Evolutionary conservation across 257 asterid genomes (phyloP).

Genomic region (Nicotiana noctiflora): DNA sequence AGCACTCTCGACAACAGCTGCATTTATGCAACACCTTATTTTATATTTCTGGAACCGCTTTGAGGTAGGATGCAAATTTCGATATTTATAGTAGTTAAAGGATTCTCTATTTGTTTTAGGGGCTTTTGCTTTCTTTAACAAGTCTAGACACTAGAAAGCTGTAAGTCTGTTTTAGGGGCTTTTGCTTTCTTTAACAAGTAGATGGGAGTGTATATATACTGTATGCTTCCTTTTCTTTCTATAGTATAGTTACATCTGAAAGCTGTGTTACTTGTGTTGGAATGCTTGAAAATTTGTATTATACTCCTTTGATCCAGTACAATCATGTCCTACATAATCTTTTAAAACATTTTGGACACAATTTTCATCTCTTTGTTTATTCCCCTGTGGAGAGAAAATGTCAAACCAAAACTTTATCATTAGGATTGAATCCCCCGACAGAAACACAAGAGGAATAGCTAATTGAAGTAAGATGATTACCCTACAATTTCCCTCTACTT

Average conservation of each 20-base stretch:
- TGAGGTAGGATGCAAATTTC: conserved; percentile 47
- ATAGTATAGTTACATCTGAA: conserved; percentile 1
- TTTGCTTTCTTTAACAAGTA: neutral
- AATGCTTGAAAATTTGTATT: neutral
- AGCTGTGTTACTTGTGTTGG: neutral
- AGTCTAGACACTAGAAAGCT: neutral
- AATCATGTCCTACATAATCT: neutral
- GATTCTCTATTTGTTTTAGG: neutral
- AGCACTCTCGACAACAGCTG: conserved; percentile 93
- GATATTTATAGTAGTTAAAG: neutral
- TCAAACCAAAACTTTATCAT: neutral
- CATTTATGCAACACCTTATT: conserved; percentile 96
- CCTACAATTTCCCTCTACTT: neutral
- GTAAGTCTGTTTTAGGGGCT: neutral
- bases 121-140: neutral
- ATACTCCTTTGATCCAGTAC: conserved; percentile 2
- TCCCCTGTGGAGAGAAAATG: neutral
- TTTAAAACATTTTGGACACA: neutral
- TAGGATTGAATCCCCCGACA: neutral
- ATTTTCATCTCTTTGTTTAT: neutral
- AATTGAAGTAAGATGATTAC: neutral
- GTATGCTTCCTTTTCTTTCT: neutral
- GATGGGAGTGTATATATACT: neutral
- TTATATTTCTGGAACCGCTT: conserved; percentile 97
- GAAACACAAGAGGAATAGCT: neutral